Base-by-base conservation (phyloP, 1,284 basidiomycete genomes). In the Cutaneotrichosporon daszewskae region DNA sequence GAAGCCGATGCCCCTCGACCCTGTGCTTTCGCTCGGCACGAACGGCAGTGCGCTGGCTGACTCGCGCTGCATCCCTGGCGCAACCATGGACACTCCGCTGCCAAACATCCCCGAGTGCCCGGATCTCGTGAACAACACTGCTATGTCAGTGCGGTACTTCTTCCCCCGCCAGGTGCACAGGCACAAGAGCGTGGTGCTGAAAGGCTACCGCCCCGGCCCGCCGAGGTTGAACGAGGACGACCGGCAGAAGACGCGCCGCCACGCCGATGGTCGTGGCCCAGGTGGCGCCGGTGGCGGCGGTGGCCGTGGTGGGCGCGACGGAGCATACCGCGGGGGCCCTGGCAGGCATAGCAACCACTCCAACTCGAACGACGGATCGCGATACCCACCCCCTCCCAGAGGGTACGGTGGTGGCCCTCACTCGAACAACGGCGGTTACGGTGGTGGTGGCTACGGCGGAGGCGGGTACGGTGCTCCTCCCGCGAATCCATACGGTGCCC, bases 41-140 rank as follows among this genome's bases (percentile, higher is more conserved):
- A 83, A 78, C 37, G 95, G 95, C 9, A 77, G 76, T 31, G 79
- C 90, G 33, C 73, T 87, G 19, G 80, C 86, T 8, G 91, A 95
- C 67, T 84, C 90, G 3, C 80, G 83, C 40, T 95, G 86, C 61
- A 80, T 98, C 6, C 95, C 95, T 3, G 87, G 88, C 33, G 85
- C 91, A 13, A 92, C 87, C 1, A 92, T 87, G 67, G 81, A 84
- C 59, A 83, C 81, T 24, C 92, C 91, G 1, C 69, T 89, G 18
- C 57, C 66, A 1, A 52, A 51, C 3, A 68, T 74, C 9, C 49
- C 56, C 3, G 64, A 62, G 37, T 70, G 73, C 37, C 78, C 79
- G 2, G 90, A 98, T 70, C 84, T 99, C 50, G 77, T 78, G 55
- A 83, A 85, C 62, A 91, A 98, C 68, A 78, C 80, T 28, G 87